Evolutionary conservation across 2,329 filamentous ascomycete genomes (phyloP).

Genomic region (Pseudocercospora macadamiae): DNA sequence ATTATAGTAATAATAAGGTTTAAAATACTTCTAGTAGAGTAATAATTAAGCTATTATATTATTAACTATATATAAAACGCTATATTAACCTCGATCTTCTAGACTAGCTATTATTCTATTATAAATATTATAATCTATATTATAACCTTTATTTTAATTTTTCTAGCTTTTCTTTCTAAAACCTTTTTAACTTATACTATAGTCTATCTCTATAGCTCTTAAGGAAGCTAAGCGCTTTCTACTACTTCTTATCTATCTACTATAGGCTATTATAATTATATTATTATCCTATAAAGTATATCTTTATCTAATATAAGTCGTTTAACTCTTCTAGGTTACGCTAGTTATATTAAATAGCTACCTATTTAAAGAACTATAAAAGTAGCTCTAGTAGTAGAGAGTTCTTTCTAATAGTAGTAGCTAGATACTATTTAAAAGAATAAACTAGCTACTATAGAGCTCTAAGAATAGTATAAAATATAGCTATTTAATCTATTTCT

Average conservation of each 20-base stretch:
- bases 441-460: too few relatives aligned
- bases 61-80: neutral
- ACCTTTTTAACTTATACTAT: too few relatives aligned
- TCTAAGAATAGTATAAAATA: neutral
- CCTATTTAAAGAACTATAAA: neutral
- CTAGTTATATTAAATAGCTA: neutral
- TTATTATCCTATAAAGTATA: neutral
- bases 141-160: too few relatives aligned
- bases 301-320: neutral
- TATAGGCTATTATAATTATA: neutral
- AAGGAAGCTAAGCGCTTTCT: too few relatives aligned
- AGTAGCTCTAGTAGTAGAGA: neutral
- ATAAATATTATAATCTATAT: neutral
- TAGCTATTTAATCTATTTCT: neutral
- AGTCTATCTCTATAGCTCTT: too few relatives aligned
- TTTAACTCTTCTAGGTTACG: neutral
- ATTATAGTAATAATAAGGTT: neutral
- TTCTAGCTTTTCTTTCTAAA: too few relatives aligned
- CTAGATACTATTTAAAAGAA: too few relatives aligned
- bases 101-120: neutral
- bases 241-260: too few relatives aligned
- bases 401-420: neutral
- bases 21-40: neutral
- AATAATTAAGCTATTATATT: neutral
- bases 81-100: neutral